These are phyloP conservation scores for Alternaria tenuissima DNA, from an alignment of 2,329 filamentous ascomycete genomes.

Conservation along the genomic window DNA sequence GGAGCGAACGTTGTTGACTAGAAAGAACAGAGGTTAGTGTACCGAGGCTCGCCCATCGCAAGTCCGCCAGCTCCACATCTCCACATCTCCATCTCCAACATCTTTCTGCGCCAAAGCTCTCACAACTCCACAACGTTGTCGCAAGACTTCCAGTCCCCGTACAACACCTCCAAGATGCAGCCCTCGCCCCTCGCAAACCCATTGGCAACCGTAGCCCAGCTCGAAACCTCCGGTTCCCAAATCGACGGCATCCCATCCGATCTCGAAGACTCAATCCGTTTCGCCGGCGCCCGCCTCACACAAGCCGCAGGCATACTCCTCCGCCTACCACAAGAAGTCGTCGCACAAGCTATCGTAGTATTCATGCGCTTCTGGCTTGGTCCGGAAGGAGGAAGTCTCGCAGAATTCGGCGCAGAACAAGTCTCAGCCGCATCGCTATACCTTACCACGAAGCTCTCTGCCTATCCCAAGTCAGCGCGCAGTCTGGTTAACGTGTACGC, in stretches of 20 bases:
- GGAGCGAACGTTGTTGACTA: constrained; percentile 5
- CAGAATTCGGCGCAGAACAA: constrained; percentile 68
- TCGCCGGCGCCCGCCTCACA: constrained; percentile 75
- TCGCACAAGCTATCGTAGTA: constrained; percentile 83
- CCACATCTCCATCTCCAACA: constrained; percentile 14
- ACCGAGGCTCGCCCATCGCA: constrained; percentile 1
- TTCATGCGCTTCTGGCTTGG: constrained; percentile 83
- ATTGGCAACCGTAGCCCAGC: constrained; percentile 74
- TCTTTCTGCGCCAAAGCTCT: constrained; percentile 3
- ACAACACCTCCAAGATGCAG: constrained; percentile 31
- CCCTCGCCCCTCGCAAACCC: constrained; percentile 67
- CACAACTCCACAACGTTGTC: constrained; percentile 1
- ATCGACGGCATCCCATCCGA: constrained; percentile 68
- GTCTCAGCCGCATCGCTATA: constrained; percentile 83
- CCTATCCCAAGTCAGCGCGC: constrained; percentile 76
- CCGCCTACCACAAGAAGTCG: constrained; percentile 82
- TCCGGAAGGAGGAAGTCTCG: constrained; percentile 59
- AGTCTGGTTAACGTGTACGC: constrained; percentile 86
- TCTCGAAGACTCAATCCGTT: constrained; percentile 75
- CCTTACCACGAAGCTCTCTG: constrained; percentile 82
- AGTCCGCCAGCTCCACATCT: constrained; percentile 13
- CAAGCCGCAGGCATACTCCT: constrained; percentile 83
- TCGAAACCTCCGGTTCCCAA: constrained; percentile 66
- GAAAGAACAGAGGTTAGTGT: constrained; percentile 10
- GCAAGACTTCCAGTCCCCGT: background rate